A percentile compares a stretch with the other conserved stretches of the same genome.
Evolutionary conservation across 257 asterid genomes (phyloP).

Genomic region (Thymus mandschuricus): DNA sequence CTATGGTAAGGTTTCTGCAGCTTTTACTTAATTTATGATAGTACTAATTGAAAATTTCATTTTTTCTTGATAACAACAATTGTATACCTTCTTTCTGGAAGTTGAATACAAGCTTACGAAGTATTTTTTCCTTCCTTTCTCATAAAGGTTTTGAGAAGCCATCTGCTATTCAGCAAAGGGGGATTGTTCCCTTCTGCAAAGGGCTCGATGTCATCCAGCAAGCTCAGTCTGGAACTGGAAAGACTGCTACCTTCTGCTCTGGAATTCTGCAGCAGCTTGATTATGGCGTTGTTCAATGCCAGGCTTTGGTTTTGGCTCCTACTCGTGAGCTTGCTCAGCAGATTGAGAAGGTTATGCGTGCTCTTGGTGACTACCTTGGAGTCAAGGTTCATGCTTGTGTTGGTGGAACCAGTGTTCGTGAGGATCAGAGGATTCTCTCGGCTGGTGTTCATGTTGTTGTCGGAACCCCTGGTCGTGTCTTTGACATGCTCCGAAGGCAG

Average conservation of each 20-base stretch:
- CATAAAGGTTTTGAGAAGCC: constrained; percentile 87
- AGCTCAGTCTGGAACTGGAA: constrained; percentile 90
- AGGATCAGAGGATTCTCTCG: constrained; percentile 75
- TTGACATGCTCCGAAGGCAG: constrained; percentile 76
- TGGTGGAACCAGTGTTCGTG: constrained; percentile 89
- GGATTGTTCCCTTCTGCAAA: constrained; percentile 79
- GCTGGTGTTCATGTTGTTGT: constrained; percentile 88
- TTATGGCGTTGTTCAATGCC: constrained; percentile 65
- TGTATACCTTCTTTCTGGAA: background rate
- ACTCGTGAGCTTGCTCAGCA: constrained; percentile 84
- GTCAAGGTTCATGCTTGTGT: constrained; percentile 90
- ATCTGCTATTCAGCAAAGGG: constrained; percentile 91
- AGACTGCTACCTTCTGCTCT: constrained; percentile 84
- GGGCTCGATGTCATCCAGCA: constrained; percentile 90
- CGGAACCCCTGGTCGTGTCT: constrained; percentile 92
- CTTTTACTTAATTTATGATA: background rate
- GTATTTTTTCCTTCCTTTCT: background rate
- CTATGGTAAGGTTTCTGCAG: constrained; percentile 44
- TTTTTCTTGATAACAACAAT: background rate
- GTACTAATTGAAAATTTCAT: background rate
- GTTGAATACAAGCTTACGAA: background rate
- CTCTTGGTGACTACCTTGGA: constrained; percentile 90
- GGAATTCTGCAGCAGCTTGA: constrained; percentile 86
- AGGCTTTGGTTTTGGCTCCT: constrained; percentile 81
- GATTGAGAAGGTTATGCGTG: constrained; percentile 86